Evolutionary conservation across 2,329 filamentous ascomycete species (phyloP), one percentile per base, ranked within the genome.

Genomic region (Botrytis pseudocinerea): DNA sequence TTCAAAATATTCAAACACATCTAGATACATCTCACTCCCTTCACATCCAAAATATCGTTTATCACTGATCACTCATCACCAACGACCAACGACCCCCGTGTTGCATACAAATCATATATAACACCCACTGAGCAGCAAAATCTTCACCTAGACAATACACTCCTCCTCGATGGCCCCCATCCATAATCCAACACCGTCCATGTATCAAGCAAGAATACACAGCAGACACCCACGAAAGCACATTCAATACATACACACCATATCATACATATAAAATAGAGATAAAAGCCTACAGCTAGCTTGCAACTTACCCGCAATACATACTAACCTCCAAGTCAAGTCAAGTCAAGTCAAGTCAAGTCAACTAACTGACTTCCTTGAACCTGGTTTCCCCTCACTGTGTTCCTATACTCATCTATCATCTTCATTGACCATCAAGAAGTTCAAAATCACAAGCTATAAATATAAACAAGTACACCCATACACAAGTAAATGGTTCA

Each of bases 91-190:
- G 32, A 32, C 46, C 46, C 46, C 22, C 46, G 32, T 32, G 32
- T 32, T 32, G 32, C 32, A 32, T 32, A 32, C 32, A 32, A 32
- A 32, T 32, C 48, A 10, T n/a, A 51, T n/a, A 14, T 4, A n/a
- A 2, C 4, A 12, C 10, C 48, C 48, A n/a, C 48, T 0, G 4
- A 2, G 4, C 48, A n/a, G 48, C 25, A 51, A 0, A n/a, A n/a
- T n/a, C 0, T n/a, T n/a, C 48, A 51, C 25, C 12, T 1, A 14
- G n/a, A 10, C 25, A 0, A n/a, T 25, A 4, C 9, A 12, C 2
- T n/a, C 48, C 25, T 51, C 25, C 48, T 7, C 48, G 12, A n/a
- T 25, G 10, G n/a, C 48, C 6, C 5, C 48, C 25, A 51, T 16
- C 4, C 22, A n/a, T 6, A 9, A n/a, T n/a, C 22, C 25, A 51